phyloP scores from a whole-genome alignment of 2,329 filamentous ascomycete genomes.

The Nigrospora osmanthi region DNA sequence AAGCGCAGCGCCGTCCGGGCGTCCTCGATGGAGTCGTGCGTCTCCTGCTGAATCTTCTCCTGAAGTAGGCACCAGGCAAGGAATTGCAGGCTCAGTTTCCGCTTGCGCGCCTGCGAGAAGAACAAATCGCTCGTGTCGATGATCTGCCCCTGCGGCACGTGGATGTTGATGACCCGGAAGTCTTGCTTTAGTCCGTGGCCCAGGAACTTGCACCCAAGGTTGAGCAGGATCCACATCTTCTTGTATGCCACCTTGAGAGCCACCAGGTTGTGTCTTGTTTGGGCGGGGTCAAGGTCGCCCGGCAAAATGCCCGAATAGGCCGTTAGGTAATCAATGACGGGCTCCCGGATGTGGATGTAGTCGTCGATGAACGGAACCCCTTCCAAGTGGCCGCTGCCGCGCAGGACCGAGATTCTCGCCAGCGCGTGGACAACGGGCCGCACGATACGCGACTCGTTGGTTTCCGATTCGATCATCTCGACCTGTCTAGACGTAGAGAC shows the following conservation, averaged over 20 bases:
- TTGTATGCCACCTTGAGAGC: constrained; percentile 91
- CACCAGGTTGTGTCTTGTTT: constrained; percentile 76
- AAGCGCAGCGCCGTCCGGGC: constrained; percentile 83
- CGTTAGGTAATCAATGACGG: constrained; percentile 91
- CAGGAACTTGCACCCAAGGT: constrained; percentile 87
- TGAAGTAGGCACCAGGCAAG: constrained; percentile 85
- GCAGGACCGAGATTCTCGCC: constrained; percentile 85
- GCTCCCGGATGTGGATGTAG: constrained; percentile 86
- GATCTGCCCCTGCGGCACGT: constrained; percentile 81
- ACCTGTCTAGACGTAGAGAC: constrained; percentile 88
- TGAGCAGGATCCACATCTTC: constrained; percentile 93
- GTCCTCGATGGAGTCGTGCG: constrained; percentile 94
- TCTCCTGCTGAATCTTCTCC: constrained; percentile 87
- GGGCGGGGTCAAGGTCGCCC: constrained; percentile 69
- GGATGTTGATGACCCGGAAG: constrained; percentile 97
- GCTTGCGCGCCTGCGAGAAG: constrained; percentile 69
- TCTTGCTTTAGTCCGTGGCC: constrained; percentile 92
- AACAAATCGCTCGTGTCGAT: constrained; percentile 93
- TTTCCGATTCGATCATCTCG: constrained; percentile 93
- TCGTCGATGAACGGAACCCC: constrained; percentile 92
- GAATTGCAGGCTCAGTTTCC: constrained; percentile 88
- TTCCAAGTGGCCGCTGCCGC: constrained; percentile 70
- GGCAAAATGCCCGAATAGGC: constrained; percentile 86
- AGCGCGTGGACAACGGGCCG: constrained; percentile 84
- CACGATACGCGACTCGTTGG: constrained; percentile 76